Evolutionary conservation across 495 filamentous ascomycete genomes (phyloP), one percentile per base, ranked within the genome.

Genomic region (Hyaloscypha finlandica): DNA sequence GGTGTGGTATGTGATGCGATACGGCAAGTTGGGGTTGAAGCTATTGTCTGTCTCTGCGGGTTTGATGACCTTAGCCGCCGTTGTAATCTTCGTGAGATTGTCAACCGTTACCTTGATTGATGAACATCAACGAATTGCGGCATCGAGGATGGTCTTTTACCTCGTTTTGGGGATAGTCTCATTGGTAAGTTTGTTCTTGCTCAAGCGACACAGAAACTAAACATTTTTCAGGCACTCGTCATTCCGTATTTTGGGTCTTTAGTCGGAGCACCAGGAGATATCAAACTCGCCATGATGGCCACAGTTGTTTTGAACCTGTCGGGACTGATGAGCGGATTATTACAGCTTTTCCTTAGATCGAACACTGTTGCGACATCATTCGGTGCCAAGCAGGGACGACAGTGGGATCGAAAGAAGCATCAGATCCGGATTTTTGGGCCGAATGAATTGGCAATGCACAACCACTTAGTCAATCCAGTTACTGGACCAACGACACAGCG

Each of bases 71-170:
- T 45, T 71, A 2, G 71, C 74, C 54, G 66, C 75, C 8, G 3
- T 69, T 14, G 65, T 56, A 8, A 74, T 74, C 30, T 74, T 73
- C 45, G 29, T 59, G 29, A 58, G 70, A 19, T 39, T 76, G 19
- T 73, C 74, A 11, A 76, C 66, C 1, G 61, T 69, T 5, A 67
- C 59, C 22, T 45, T 76, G 53, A 71, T 74, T 42, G 69, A 76
- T 68, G 45, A 66, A 25, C 68, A 73, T 39, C 73, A 79, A 59
- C 52, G 78, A 54, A 76, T 80, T 59, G 73, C 77, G 11, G 76
- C 78, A 16, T 77, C 73, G 16, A 67, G 77, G 58, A 74, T 77
- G 68, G 75, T 78, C 0, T 80, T 79, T 61, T 78, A 80, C 65
- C 68, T 77, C 16, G 68, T 70, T 4, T 59, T 77, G 55, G 72